Percentiles rank a stretch among this genome's conserved stretches.
phyloP scores from a whole-genome alignment of 768 basidiomycete species.

The Pleurotus djamor region DNA sequence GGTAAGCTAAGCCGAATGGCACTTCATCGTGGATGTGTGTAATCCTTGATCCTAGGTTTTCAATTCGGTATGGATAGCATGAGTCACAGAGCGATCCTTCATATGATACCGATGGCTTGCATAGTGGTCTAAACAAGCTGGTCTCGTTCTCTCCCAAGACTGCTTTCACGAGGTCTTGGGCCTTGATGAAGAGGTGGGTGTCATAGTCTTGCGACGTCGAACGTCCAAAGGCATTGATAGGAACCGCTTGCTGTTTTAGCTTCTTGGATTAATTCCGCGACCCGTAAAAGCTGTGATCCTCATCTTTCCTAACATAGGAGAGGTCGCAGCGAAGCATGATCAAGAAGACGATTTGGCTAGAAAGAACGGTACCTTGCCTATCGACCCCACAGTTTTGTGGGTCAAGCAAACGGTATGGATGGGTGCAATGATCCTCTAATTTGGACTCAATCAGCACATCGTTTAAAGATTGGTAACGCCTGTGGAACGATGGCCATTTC shows the following conservation, averaged over 20 bases:
- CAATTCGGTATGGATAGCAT: conserved; percentile 34
- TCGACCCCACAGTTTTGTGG: conserved; percentile 74
- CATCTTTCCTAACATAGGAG: conserved; percentile 72
- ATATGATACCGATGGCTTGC: not conserved
- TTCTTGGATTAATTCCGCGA: conserved; percentile 65
- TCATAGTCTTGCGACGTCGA: no score
- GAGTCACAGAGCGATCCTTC: not conserved
- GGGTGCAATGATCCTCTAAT: conserved; percentile 10
- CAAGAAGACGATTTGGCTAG: conserved; percentile 60
- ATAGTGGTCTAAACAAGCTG: conserved; percentile 73
- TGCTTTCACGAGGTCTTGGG: conserved; percentile 75
- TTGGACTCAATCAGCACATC: not conserved
- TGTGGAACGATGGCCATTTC: conserved; percentile 69
- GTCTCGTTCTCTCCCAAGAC: conserved; percentile 45
- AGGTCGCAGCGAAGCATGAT: conserved; percentile 43
- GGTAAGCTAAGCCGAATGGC: not conserved
- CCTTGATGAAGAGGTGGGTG: conserved; percentile 59
- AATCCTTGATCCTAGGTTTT: conserved; percentile 33
- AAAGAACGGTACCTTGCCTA: conserved; percentile 35
- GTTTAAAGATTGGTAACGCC: conserved; percentile 68
- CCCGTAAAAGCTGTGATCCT: conserved; percentile 85
- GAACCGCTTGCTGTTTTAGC: conserved; percentile 29
- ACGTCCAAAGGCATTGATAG: not conserved
- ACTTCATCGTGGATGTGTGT: not conserved
- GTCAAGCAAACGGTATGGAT: conserved; percentile 81